Conservation (phyloP, 2,329 filamentous ascomycete genomes). For the Talaromyces islandicus region DNA sequence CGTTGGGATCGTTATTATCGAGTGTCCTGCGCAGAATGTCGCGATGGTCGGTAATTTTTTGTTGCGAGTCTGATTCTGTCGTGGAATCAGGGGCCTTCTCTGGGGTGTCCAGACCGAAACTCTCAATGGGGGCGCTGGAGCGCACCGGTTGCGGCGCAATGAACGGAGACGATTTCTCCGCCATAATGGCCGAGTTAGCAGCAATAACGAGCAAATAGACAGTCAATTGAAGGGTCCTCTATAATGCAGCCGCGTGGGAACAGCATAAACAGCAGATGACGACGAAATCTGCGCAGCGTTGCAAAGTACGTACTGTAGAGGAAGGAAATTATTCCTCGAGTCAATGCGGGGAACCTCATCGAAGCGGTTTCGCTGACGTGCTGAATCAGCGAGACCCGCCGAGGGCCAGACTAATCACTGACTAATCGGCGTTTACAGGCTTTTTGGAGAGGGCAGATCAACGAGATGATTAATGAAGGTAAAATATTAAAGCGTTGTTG, state of each 20-base stretch:
- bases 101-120: slow-evolving; percentile 17
- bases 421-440: not conserved
- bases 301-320: not conserved
- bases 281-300: not conserved
- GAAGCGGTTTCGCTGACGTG: not conserved
- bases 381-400: not conserved
- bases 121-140: slow-evolving; percentile 15
- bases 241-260: not conserved
- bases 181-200: slow-evolving; percentile 34
- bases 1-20: slow-evolving; percentile 9
- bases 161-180: slow-evolving; percentile 49
- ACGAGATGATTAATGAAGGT: not conserved
- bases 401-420: not conserved
- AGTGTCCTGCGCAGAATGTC: slow-evolving; percentile 17
- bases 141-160: slow-evolving; percentile 36
- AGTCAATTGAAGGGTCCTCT: not conserved
- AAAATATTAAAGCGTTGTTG: not conserved
- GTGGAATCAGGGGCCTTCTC: slow-evolving; percentile 1
- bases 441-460: not conserved
- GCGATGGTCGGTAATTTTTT: slow-evolving; percentile 14
- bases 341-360: not conserved
- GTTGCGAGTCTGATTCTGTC: slow-evolving; percentile 4
- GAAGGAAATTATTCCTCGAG: not conserved
- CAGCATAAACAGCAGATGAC: not conserved
- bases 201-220: not conserved